phyloP scores from a whole-genome alignment of 352 stramenopile species.

The Hyaloperonospora brassicae region DNA sequence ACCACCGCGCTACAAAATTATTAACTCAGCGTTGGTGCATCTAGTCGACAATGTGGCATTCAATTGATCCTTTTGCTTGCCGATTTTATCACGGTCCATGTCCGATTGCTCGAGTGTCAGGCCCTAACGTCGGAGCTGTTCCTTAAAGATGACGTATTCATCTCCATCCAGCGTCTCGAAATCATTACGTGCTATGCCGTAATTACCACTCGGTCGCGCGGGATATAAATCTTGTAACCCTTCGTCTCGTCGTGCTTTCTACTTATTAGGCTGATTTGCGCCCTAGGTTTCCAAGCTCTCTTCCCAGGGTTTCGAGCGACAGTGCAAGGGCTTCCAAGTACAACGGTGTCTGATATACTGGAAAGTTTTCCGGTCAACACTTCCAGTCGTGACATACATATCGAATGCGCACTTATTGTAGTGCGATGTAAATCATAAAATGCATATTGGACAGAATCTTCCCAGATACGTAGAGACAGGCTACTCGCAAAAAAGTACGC shows the following conservation, averaged over 20 bases:
- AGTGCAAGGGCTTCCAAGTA: background rate
- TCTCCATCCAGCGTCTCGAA: background rate
- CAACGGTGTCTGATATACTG: background rate
- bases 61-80: background rate
- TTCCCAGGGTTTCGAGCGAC: background rate
- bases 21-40: background rate
- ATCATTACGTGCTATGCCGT: constrained; percentile 1
- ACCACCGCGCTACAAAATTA: background rate
- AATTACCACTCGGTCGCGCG: background rate
- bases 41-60: background rate
- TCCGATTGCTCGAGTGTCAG: no score
- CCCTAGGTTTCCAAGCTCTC: background rate
- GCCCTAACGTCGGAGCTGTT: background rate
- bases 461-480: no score
- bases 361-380: background rate
- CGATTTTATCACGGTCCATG: background rate
- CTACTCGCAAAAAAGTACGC: no score
- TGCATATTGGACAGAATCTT: constrained; percentile 13
- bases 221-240: constrained; percentile 1
- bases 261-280: background rate
- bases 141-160: background rate
- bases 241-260: constrained; percentile 6
- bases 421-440: constrained; percentile 21
- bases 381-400: constrained; percentile 2
- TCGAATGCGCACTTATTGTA: constrained; percentile 10